Evolutionary conservation across 108 stramenopile genomes (phyloP).

Genomic region (Phaeodactylum tricornutum): DNA sequence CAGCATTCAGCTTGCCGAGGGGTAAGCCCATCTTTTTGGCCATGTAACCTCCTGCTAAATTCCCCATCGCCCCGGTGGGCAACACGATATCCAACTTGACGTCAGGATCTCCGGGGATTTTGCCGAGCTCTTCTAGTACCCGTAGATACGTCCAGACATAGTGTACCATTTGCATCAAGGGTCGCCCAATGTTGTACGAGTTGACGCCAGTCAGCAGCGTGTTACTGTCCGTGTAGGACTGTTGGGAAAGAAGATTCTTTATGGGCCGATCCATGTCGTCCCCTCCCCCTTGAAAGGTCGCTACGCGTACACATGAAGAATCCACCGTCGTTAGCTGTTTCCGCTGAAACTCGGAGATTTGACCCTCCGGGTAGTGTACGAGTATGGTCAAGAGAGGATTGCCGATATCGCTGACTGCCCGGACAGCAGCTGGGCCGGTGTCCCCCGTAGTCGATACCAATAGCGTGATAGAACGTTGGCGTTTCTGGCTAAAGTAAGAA

Average conservation of each 20-base stretch:
- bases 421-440: slow-evolving; percentile 89
- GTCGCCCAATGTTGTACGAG: slow-evolving; percentile 80
- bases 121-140: slow-evolving; percentile 34
- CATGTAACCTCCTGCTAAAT: slow-evolving; percentile 56
- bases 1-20: slow-evolving; percentile 45
- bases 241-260: slow-evolving; percentile 44
- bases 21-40: slow-evolving; percentile 74
- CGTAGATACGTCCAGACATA: slow-evolving; percentile 83
- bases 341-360: slow-evolving; percentile 77
- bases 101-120: not conserved
- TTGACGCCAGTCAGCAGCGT: slow-evolving; percentile 58
- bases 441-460: slow-evolving; percentile 81
- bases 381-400: slow-evolving; percentile 52
- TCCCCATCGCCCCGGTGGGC: slow-evolving; percentile 92
- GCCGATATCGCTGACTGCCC: slow-evolving; percentile 56
- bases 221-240: slow-evolving; percentile 6
- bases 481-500: slow-evolving; percentile 46
- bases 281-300: slow-evolving; percentile 75
- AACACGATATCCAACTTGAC: slow-evolving; percentile 58
- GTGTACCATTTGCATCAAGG: slow-evolving; percentile 78
- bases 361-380: slow-evolving; percentile 78
- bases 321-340: slow-evolving; percentile 67
- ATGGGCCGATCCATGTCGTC: slow-evolving; percentile 91
- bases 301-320: slow-evolving; percentile 44
- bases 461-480: slow-evolving; percentile 40